Evolutionary conservation across 176 grass and related monocot genomes (phyloP), one percentile per base, ranked within the genome.

Genomic region (Carex littledalei): DNA sequence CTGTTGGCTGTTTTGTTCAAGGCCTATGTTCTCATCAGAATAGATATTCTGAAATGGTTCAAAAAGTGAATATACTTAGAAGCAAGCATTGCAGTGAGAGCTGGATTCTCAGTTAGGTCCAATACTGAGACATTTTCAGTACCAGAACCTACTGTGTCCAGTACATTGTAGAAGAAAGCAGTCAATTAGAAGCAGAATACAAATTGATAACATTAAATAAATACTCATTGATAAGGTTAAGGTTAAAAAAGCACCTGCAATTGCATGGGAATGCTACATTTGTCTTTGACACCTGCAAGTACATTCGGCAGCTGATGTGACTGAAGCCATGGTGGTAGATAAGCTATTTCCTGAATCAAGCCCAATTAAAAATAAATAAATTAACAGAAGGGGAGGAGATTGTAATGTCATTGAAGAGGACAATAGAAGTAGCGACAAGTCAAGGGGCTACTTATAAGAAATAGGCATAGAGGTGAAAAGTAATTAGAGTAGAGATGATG

Each of bases 311-410:
- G 88, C 32, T 61, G 71, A 87, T 86, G 84, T 58, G 88, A 90
- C 86, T 94, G 95, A 63, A 98, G 92, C 92, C 95, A 94, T 67
- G 86, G 88, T n/a, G 95, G 95, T 8, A 98, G 92, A 80, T 88
- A 94, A 70, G 87, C 85, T 26, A 68, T 81, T 58, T 93, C 91
- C 95, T 98, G 89, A 79, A 81, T 22, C 70, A 73, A 2, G 34
- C 49, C 21, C 86, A 83, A 68, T 15, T 83, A 67, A 18, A 26
- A 39, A 59, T 29, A n/a, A 22, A 6, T 63, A 9, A 18, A 61
- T 85, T 53, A 83, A 14, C 71, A 68, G 53, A 16, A 72, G 45
- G 45, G 29, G 24, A 78, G 10, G 15, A 52, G 34, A 31, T 64
- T 55, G 8, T 45, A 41, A n/a, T 45, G 6, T 45, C 17, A 69